Conservation (phyloP, 2,329 filamentous ascomycete species). For the Cercospora canescens region DNA sequence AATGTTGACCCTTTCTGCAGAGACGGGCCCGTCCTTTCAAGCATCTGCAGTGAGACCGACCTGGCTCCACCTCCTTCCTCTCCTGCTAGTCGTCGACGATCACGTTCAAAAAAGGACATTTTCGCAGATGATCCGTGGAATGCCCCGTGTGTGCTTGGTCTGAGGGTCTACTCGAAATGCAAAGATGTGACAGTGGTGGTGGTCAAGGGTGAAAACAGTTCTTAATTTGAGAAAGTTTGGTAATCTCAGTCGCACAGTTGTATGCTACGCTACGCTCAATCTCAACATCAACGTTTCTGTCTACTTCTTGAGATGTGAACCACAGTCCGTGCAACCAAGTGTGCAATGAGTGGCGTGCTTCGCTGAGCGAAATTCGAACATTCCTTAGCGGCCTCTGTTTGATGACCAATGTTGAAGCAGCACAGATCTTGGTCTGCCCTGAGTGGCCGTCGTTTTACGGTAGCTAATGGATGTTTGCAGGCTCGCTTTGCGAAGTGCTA, state of each 20-base stretch:
- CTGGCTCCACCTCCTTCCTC: background rate
- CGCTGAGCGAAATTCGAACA: background rate
- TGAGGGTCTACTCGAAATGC: constrained; percentile 56
- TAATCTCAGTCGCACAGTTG: too few species aligned
- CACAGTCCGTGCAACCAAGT: too few species aligned
- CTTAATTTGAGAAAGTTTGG: background rate
- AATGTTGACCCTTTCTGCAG: background rate
- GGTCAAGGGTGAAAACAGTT: constrained; percentile 45
- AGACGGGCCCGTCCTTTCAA: constrained; percentile 25
- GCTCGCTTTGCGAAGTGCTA: background rate
- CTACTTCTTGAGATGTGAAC: too few species aligned
- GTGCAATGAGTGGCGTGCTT: background rate
- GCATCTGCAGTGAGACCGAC: constrained; percentile 8
- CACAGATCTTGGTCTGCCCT: background rate
- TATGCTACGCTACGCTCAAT: too few species aligned
- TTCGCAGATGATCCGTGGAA: constrained; percentile 59
- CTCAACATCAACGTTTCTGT: too few species aligned
- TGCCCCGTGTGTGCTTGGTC: constrained; percentile 60
- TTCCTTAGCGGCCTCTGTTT: background rate
- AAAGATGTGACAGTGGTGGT: constrained; percentile 56
- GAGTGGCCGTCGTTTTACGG: background rate
- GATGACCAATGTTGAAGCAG: background rate
- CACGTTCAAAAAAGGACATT: constrained; percentile 39
- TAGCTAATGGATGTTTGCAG: background rate
- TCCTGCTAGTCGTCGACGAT: background rate